Percentiles rank a stretch among this genome's conserved stretches.
Conservation (phyloP, 805 yeast species). For the Myxozyma neglecta region DNA sequence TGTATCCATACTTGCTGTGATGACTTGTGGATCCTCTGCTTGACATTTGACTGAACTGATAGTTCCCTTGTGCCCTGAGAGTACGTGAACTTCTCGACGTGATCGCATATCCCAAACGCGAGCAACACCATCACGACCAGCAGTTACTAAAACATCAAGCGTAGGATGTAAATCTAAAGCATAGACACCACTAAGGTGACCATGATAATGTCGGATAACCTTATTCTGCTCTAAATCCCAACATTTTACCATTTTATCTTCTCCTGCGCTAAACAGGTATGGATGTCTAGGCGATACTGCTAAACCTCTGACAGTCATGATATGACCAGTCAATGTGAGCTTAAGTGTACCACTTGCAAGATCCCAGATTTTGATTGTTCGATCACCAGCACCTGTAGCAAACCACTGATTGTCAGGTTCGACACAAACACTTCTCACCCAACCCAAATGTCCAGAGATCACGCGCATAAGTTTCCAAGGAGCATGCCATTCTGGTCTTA, state of each 20-base stretch:
- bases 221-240: slow-evolving; percentile 93
- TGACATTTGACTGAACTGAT: slow-evolving; percentile 69
- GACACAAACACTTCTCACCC: slow-evolving; percentile 79
- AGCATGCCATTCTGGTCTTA: slow-evolving; percentile 48
- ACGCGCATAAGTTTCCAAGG: slow-evolving; percentile 75
- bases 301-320: slow-evolving; percentile 81
- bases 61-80: slow-evolving; percentile 79
- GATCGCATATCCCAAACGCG: slow-evolving; percentile 94
- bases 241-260: slow-evolving; percentile 88
- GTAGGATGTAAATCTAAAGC: slow-evolving; percentile 85
- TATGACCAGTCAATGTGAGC: slow-evolving; percentile 84
- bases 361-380: slow-evolving; percentile 91
- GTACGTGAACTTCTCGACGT: slow-evolving; percentile 66
- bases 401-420: slow-evolving; percentile 92
- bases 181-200: slow-evolving; percentile 88
- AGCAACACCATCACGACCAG: slow-evolving; percentile 83
- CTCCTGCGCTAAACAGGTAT: slow-evolving; percentile 86
- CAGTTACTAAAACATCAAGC: slow-evolving; percentile 77
- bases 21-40: slow-evolving; percentile 77
- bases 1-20: slow-evolving; percentile 80
- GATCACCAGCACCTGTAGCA: slow-evolving; percentile 86
- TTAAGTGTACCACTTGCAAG: slow-evolving; percentile 66
- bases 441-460: slow-evolving; percentile 86
- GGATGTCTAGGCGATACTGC: slow-evolving; percentile 76
- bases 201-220: slow-evolving; percentile 84